Conservation (phyloP, 768 basidiomycete genomes). For the Naganishia kalamii region DNA sequence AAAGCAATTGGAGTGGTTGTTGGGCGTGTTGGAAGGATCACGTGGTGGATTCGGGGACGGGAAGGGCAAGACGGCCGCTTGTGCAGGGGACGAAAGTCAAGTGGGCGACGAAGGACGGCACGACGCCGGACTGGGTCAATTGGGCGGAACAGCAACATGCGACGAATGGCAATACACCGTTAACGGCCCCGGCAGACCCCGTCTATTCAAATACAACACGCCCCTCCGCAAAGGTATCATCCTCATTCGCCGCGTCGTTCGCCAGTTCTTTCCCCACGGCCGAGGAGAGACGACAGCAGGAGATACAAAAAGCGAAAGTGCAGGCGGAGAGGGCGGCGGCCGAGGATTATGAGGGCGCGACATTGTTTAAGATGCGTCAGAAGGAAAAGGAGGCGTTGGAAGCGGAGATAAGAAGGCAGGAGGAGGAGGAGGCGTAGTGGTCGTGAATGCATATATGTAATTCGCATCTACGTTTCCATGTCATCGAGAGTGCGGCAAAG, state of each 20-base stretch:
- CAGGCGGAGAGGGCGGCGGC: conserved; percentile 23
- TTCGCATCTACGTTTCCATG: no score
- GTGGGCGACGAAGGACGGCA: conserved; percentile 28
- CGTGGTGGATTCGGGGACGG: conserved; percentile 6
- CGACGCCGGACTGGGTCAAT: conserved; percentile 12
- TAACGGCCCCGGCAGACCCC: background rate
- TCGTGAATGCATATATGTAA: background rate
- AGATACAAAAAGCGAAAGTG: conserved; percentile 10
- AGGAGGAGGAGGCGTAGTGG: conserved; percentile 29
- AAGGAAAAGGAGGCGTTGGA: conserved; percentile 39
- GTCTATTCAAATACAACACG: background rate
- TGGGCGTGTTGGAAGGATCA: conserved; percentile 46
- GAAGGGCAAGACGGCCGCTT: conserved; percentile 14
- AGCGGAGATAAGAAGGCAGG: conserved; percentile 35
- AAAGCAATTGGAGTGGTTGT: conserved; percentile 44
- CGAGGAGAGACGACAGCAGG: conserved; percentile 15
- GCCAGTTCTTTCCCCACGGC: conserved; percentile 22
- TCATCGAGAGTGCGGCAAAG: background rate
- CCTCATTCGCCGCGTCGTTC: conserved; percentile 11
- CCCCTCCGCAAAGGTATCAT: conserved; percentile 6
- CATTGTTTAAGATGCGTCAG: conserved; percentile 37
- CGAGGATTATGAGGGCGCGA: conserved; percentile 41
- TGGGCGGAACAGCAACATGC: conserved; percentile 8
- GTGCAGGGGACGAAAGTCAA: conserved; percentile 34
- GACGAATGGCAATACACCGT: background rate